phyloP scores from a whole-genome alignment of 306 rosid genomes.

The Dalbergia cultrata region DNA sequence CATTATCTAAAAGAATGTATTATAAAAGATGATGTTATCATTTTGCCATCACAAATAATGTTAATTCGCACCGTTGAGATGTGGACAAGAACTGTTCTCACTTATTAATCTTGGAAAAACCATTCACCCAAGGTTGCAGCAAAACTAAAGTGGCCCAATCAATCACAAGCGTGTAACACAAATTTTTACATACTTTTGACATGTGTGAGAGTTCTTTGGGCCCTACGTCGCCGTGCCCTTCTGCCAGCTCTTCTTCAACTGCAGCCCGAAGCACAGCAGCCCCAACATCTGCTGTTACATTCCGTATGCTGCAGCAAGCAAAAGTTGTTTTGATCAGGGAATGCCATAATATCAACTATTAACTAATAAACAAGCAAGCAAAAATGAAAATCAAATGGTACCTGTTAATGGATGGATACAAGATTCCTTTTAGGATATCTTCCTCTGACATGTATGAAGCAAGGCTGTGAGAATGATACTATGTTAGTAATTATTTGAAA shows the following conservation, averaged over 20 bases:
- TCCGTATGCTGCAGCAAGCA: conserved; percentile 72
- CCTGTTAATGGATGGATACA: conserved; percentile 88
- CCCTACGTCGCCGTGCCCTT: conserved; percentile 83
- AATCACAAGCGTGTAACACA: not conserved
- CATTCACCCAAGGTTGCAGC: not conserved
- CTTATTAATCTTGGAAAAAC: not conserved
- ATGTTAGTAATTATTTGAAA: conserved; percentile 53
- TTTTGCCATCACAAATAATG: not conserved
- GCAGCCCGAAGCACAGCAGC: conserved; percentile 92
- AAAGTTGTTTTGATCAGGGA: conserved; percentile 39
- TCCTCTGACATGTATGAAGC: conserved; percentile 95
- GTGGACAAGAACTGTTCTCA: not conserved
- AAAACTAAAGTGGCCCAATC: conserved; percentile 13
- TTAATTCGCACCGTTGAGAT: conserved; percentile 12
- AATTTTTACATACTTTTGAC: conserved; percentile 77
- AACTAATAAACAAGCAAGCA: conserved; percentile 10
- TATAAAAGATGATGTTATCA: not conserved
- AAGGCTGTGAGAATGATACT: conserved; percentile 70
- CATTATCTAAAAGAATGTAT: not conserved
- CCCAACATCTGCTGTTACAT: conserved; percentile 92
- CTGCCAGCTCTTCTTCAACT: conserved; percentile 83
- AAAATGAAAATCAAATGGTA: conserved; percentile 42
- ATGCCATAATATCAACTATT: conserved; percentile 23
- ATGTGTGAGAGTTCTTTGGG: conserved; percentile 74
- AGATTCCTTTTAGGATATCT: conserved; percentile 73